Base-by-base conservation (phyloP, 495 filamentous ascomycete species). In the Hypoxylon fragiforme region DNA sequence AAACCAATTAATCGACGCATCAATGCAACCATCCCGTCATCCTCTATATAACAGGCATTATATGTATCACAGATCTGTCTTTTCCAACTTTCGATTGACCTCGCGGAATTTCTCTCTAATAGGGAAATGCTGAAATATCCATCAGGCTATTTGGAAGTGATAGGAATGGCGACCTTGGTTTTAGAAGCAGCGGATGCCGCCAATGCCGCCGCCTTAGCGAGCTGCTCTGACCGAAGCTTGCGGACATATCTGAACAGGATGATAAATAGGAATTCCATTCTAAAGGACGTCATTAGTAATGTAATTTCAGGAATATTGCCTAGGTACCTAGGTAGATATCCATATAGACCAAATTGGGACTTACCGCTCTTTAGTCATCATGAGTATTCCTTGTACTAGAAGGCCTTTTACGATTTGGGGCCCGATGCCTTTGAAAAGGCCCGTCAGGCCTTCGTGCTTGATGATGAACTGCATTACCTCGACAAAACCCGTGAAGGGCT, bases 341-440 rank as follows among this genome's bases (percentile, higher is more conserved):
- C 30, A 15, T 39, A 45, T 21, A 24, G 13, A 12, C 34, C 43
- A 26, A 28, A 20, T 26, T 21, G 3, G 14, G 22, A 70, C 83
- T 54, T 80, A 95, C 91, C 91, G 83, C 72, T 99, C 95, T 76
- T 99, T 99, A 3, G 90, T 95, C 94, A 97, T 99, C 94, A 99
- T 99, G 18, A 99, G 75, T 40, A 97, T 76, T 44, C 94, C 94
- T 65, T 99, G 94, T 3, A 99, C 94, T 37, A 97, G 62, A 36
- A 99, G 73, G 13, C 95, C 94, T 72, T 99, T 99, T 38, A 88
- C 63, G 41, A 99, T 85, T 68, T 99, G 94, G 0, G 94, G 94
- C 0, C 85, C 92, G 66, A 99, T 95, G 16, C 94, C 94, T 76
- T 97, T 99, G 79, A 97, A 97, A 11, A 97, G 80, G 14, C 88